Conservation (phyloP, 2,329 filamentous ascomycete genomes). For the Aspergillus felis region DNA sequence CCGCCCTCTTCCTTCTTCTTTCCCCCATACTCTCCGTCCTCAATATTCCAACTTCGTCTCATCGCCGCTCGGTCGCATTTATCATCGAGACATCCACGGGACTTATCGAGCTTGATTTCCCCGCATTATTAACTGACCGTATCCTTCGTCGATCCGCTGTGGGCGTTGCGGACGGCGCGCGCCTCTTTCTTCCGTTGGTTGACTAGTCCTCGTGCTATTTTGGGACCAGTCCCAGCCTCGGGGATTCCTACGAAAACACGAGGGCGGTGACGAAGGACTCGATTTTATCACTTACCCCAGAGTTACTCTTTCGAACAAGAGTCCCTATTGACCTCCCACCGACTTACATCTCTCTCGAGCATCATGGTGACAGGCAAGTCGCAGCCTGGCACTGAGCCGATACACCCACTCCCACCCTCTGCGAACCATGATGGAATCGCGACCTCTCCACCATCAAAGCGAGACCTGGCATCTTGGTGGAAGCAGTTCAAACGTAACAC, state of each 20-base stretch:
- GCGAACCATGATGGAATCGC: conserved; percentile 42
- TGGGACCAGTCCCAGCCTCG: conserved; percentile 28
- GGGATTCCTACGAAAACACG: conserved; percentile 24
- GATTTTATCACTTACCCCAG: conserved; percentile 1
- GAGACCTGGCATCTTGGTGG: conserved; percentile 95
- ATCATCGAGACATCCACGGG: not conserved
- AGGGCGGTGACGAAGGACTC: conserved; percentile 30
- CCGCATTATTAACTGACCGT: not conserved
- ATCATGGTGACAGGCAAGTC: conserved; percentile 38
- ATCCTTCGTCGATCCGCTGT: not conserved
- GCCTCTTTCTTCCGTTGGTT: conserved; percentile 16
- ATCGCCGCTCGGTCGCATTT: conserved; percentile 5
- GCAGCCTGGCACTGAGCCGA: conserved; percentile 30
- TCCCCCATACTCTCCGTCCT: conserved; percentile 1
- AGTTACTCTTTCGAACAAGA: not conserved
- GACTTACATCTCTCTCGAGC: conserved; percentile 3
- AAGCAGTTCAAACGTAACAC: conserved; percentile 79
- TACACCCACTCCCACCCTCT: conserved; percentile 29
- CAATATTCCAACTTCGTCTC: not conserved
- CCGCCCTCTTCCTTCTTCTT: conserved; percentile 1
- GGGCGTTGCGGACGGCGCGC: conserved; percentile 12
- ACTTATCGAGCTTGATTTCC: not conserved
- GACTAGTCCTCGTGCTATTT: conserved; percentile 24
- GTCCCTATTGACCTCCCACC: conserved; percentile 1
- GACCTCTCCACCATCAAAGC: conserved; percentile 73